Base-by-base conservation (phyloP, 441 rosid species). In the Erodium texanum region DNA sequence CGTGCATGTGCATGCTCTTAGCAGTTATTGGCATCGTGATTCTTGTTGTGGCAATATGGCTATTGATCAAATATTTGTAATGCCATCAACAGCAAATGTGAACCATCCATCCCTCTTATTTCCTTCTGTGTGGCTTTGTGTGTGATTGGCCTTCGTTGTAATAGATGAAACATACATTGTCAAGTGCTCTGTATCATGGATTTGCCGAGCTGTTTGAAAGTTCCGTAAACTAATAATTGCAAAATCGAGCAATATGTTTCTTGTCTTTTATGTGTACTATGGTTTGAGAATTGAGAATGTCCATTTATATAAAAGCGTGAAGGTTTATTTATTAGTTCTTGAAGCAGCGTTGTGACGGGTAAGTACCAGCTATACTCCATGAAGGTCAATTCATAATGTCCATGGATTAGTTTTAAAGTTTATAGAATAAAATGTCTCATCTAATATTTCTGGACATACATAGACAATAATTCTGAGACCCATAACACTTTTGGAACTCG, bases 1-100 rank as follows among this genome's bases (percentile, higher is more conserved):
- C 97, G 34, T 89, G 94, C 85, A 75, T 93, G 89, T 79, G 88
- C 80, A 84, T 93, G 98, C 87, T 90, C 59, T 66, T 90, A 73
- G 79, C 97, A 16, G 83, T 85, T 68, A 67, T 83, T 0, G 97
- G 97, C 54, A 90, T 93, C 12, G 93, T 90, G 67, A 80, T 78
- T 78, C 89, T 93, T 78, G 81, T 80, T 52, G 86, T 85, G 50
- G 82, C 74, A 38, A 74, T 89, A 58, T 90, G 82, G 71, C 29
- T 90, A 24, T 77, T 90, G 73, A 70, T 90, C 75, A 90, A 93
- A 75, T 89, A 82, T 69, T 73, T 93, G 85, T 93, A 82, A 83
- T 71, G 22, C 69, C 29, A 34, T 38, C 41, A 34, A 32, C 20
- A 18, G 52, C 43, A 65, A 73, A 38, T 24, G 38, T 34, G 41